phyloP scores from a whole-genome alignment of 176 grass and related monocot species.

The Pontederia paniculata region DNA sequence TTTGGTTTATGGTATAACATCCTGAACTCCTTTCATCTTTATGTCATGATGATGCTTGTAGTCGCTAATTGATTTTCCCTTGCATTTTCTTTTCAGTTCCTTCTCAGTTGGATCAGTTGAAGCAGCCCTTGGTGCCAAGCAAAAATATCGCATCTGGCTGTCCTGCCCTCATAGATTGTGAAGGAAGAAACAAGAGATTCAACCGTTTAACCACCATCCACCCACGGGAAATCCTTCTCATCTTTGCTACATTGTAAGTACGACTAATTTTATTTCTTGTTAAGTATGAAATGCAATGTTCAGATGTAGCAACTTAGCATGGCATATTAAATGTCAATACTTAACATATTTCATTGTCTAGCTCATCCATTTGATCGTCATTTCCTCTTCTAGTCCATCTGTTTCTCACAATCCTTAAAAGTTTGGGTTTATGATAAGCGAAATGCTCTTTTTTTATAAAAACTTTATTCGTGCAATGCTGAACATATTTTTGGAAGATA shows the following conservation, averaged over 20 bases:
- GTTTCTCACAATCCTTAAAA: no score
- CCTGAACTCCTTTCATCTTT: background rate
- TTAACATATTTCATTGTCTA: no score
- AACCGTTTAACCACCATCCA: background rate
- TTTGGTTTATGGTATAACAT: background rate
- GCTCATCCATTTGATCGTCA: no score
- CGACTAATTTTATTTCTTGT: background rate
- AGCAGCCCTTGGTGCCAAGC: background rate
- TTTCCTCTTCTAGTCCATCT: no score
- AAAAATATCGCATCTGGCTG: background rate
- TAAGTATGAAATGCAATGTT: no score
- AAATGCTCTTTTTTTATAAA: no score
- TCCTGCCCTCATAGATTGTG: background rate
- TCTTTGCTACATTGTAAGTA: constrained; percentile 1
- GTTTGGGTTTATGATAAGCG: no score
- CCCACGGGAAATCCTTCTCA: background rate
- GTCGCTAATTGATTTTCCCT: background rate
- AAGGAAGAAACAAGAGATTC: background rate
- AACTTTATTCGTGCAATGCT: no score
- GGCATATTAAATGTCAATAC: no score
- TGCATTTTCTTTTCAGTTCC: background rate
- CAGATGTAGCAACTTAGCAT: no score
- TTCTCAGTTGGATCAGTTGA: background rate
- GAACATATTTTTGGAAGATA: no score
- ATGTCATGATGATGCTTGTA: background rate